Percentiles rank a stretch among this genome's conserved stretches.
Evolutionary conservation across 371 early-diverging fungal species (phyloP).

Genomic region (Apophysomyces elegans): DNA sequence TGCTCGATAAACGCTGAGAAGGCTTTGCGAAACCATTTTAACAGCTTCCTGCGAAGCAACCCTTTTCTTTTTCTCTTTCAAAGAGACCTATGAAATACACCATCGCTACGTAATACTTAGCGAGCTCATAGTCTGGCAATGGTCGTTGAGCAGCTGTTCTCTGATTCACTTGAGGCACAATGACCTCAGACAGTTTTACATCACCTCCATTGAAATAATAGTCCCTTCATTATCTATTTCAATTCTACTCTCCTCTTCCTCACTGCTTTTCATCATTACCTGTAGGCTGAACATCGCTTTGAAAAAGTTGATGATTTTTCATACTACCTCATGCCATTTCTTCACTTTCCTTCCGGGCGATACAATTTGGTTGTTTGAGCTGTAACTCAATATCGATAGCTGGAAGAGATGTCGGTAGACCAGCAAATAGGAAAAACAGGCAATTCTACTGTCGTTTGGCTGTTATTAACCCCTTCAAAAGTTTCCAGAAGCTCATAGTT

Average conservation of each 20-base stretch:
- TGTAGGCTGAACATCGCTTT: not conserved
- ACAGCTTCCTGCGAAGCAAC: constrained; percentile 5
- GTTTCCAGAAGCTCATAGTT: not conserved
- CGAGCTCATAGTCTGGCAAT: constrained; percentile 1
- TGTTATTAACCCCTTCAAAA: not conserved
- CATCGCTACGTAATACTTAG: not conserved
- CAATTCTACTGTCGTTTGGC: not conserved
- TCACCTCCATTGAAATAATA: not conserved
- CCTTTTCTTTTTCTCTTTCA: constrained; percentile 3
- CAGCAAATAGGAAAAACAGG: not conserved
- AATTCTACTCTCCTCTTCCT: not conserved
- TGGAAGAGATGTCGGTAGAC: not conserved
- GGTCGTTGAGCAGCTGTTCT: not conserved
- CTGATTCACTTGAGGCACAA: not conserved
- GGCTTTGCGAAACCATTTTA: not conserved
- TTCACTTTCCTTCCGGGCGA: not conserved
- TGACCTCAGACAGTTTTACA: not conserved
- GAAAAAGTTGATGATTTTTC: not conserved
- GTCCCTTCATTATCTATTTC: not conserved
- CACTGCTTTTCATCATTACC: not conserved
- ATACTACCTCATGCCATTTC: not conserved
- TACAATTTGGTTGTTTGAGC: not conserved
- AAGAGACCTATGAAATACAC: not conserved
- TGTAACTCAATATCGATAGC: not conserved
- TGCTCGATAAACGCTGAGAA: not conserved